Conservation (phyloP, 1,284 basidiomycete species). For the Melampsora americana region DNA sequence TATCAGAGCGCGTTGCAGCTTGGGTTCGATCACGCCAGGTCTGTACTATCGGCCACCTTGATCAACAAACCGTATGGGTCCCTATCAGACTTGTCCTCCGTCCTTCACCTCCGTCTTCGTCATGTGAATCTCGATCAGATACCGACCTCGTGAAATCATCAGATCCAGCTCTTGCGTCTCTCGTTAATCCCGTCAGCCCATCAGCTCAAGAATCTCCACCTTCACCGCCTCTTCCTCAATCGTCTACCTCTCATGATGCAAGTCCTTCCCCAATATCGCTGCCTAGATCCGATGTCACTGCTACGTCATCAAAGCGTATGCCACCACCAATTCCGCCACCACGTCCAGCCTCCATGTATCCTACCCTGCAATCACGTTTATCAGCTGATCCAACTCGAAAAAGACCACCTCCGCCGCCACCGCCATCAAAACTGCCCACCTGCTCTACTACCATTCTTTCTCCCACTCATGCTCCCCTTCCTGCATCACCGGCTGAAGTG, state of each 20-base stretch:
- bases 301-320: not conserved
- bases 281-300: too few species aligned
- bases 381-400: not conserved
- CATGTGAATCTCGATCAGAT: too few species aligned
- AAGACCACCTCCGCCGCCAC: not conserved
- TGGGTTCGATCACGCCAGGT: not conserved
- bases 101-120: not conserved
- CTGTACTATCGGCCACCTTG: not conserved
- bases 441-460: not conserved
- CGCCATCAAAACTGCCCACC: not conserved
- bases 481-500: not conserved
- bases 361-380: not conserved
- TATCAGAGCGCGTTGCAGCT: not conserved
- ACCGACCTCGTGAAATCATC: too few species aligned
- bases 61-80: slow-evolving; percentile 1
- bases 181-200: too few species aligned
- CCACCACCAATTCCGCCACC: not conserved
- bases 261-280: too few species aligned
- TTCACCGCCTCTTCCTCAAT: too few species aligned
- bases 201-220: too few species aligned
- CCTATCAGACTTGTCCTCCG: not conserved
- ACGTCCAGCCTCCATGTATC: not conserved
- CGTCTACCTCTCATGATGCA: too few species aligned
- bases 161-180: too few species aligned
- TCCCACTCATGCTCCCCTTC: not conserved